Evolutionary conservation across 306 rosid genomes (phyloP), one percentile per base, ranked within the genome.

Genomic region (Purshia tridentata): DNA sequence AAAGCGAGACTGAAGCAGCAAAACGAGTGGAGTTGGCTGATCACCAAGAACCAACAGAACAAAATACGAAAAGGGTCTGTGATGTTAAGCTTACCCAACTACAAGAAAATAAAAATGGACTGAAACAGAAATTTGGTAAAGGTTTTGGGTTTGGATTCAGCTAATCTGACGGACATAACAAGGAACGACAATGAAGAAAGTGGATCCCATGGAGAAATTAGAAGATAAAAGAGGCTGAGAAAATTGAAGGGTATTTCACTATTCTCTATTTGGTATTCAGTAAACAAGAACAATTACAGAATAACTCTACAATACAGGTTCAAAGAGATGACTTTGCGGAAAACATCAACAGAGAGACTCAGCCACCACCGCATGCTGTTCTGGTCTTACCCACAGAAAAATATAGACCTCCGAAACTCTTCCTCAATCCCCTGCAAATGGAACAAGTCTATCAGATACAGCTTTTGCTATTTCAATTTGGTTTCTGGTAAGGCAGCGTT

Each of bases 281-380:
- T 79, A 41, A 54, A 40, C 40, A 45, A n/a, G 48, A 41, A 19
- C 73, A 72, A 22, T 76, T 95, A 95, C 86, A 91, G 98, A 87
- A 95, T 95, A 20, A 95, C 99, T 88, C 81, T 95, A 85, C 99
- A 95, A 74, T 90, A 95, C 15, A 95, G 78, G 74, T 95, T 85
- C 89, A 91, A 71, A 19, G 99, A 90, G 82, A 90, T 86, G 62
- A 83, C 97, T 87, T 81, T 88, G 82, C 97, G 91, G 19, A 77
- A 83, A 47, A 91, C 90, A 58, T 94, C 96, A 78, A 94, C 88
- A 64, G 98, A 90, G 0, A 90, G 87, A 77, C 71, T 77, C 70
- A 90, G 72, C 89, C 87, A 87, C 99, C 97, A 87, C 96, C 90
- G 96, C 99, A 95, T 95, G 88, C 97, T 95, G 95, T 52, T 90